Percentiles rank a stretch among this genome's conserved stretches.
Evolutionary conservation across 1,284 basidiomycete species (phyloP).

Genomic region (Filobasidium uniguttulatum): DNA sequence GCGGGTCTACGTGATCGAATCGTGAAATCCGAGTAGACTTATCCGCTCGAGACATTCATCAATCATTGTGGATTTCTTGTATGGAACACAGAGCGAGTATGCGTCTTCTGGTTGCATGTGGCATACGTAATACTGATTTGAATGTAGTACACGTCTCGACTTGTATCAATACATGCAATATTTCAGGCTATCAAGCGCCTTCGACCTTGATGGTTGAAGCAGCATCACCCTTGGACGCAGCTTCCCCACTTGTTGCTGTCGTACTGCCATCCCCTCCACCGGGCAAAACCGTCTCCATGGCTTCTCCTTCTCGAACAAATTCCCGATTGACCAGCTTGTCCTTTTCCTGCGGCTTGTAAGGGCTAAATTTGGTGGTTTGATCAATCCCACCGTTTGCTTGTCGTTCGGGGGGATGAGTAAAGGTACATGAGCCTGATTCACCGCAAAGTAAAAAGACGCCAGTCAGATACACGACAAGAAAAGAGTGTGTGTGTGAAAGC

Average conservation of each 20-base stretch:
- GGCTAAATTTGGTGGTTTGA: slow-evolving; percentile 4
- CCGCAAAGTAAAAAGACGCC: neutral
- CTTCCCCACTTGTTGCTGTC: neutral
- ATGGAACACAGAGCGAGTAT: too few relatives aligned
- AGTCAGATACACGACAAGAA: neutral
- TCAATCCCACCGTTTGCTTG: slow-evolving; percentile 3
- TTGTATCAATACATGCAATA: too few relatives aligned
- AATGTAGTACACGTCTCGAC: too few relatives aligned
- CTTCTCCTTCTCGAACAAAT: slow-evolving; percentile 4
- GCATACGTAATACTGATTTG: too few relatives aligned
- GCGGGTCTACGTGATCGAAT: slow-evolving; percentile 5
- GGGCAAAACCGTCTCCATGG: slow-evolving; percentile 10
- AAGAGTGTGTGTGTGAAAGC: neutral
- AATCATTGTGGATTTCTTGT: too few relatives aligned
- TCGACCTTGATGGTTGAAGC: slow-evolving; percentile 4
- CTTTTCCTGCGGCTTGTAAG: slow-evolving; percentile 9
- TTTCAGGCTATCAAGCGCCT: neutral
- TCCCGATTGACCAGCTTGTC: slow-evolving; percentile 4
- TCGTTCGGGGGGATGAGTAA: slow-evolving; percentile 12
- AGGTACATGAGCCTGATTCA: slow-evolving; percentile 10
- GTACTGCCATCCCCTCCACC: slow-evolving; percentile 1
- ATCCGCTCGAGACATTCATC: too few relatives aligned
- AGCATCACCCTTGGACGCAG: neutral
- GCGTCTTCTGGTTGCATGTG: too few relatives aligned
- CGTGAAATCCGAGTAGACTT: slow-evolving; percentile 9